Evolutionary conservation across 192 early-diverging fungal species (phyloP), one percentile per base, ranked within the genome.

Genomic region (Pilaira anomala): DNA sequence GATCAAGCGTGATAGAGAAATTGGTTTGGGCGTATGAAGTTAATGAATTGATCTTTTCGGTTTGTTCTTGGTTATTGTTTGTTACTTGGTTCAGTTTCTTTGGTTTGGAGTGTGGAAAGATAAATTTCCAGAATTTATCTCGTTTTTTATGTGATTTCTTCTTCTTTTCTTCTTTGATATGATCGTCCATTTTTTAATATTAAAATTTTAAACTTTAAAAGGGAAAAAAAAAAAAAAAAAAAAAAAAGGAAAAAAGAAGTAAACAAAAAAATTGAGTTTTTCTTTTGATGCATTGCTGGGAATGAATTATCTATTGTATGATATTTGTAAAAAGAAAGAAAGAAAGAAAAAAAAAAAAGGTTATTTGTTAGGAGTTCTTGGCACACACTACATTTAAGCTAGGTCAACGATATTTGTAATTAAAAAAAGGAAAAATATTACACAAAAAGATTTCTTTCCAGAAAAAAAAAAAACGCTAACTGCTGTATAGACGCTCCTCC

Each of bases 111-210:
- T 25, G 56, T 22, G 39, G 19, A 58, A 42, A 58, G 7, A 58
- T 58, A 0, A 58, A 40, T 11, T 58, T 58, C 56, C 56, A 58
- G 9, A 58, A 22, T 25, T 33, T 21, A 42, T 58, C 56, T 42
- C 40, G 33, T 21, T 58, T 58, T 25, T n/a, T 33, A 18, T 26
- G 18, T 3, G 11, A 0, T 19, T 18, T 22, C 5, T 22, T 57
- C 14, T 40, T 40, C 18, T 40, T 57, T 18, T 42, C 25, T n/a
- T 21, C 6, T 36, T 55, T 57, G 18, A 41, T 42, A 12, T 3
- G n/a, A 13, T 57, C 55, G 22, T 58, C 36, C 36, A 41, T 40
- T 25, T 58, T 56, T 42, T 22, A 5, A 28, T 29, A 24, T 16
- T 16, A 12, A 33, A 24, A 55, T 5, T 19, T 2, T 19, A n/a